Base-by-base conservation (phyloP, 768 basidiomycete genomes). In the Cystofilobasidium macerans region DNA sequence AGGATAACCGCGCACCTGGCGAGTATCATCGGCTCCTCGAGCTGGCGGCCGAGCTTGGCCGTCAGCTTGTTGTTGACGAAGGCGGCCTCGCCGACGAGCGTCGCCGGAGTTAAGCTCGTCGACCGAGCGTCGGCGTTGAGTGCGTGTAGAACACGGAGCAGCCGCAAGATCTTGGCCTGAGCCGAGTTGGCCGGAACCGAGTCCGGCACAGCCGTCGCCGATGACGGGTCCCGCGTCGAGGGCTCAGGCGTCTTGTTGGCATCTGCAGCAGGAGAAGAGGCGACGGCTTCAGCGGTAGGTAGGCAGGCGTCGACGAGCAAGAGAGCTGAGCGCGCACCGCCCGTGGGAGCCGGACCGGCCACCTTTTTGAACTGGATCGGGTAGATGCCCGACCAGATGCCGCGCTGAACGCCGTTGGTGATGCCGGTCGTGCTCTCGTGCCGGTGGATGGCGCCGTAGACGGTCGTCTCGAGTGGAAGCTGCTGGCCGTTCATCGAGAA, bases 11-110 rank as follows among this genome's bases (percentile, higher is more conserved):
- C 74, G 80, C 71, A 90, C 91, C 90, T 93, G 1, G 94, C 95
- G 51, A 99, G 92, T 69, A 99, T 95, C 91, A 98, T 95, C 0
- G 91, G 89, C 74, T 99, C 95, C 72, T 99, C 95, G 48, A 99
- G 76, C 74, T 98, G 95, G 40, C 95, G 83, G 16, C 90, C 91
- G n/a, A 99, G 81, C 76, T 99, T 99, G 13, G 95, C 95, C 1
- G 91, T 91, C 32, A 99, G 79, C 76, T 99, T 99, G 78, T 95
- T 97, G 75, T 98, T 99, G 69, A 98, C 84, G 74, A 99, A 99
- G 0, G 88, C 83, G 0, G 88, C 83, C 69, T 92, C 89, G 2
- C 85, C 79, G 22, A 95, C 78, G 20, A 33, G 53, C 18, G 48
- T 4, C 28, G 62, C 53, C 22, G 57, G 35, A 13, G 48, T 33